Percentiles rank a stretch among this genome's conserved stretches.
Conservation (phyloP, 2,329 filamentous ascomycete genomes). For the Ceratocystis lukuohia region DNA sequence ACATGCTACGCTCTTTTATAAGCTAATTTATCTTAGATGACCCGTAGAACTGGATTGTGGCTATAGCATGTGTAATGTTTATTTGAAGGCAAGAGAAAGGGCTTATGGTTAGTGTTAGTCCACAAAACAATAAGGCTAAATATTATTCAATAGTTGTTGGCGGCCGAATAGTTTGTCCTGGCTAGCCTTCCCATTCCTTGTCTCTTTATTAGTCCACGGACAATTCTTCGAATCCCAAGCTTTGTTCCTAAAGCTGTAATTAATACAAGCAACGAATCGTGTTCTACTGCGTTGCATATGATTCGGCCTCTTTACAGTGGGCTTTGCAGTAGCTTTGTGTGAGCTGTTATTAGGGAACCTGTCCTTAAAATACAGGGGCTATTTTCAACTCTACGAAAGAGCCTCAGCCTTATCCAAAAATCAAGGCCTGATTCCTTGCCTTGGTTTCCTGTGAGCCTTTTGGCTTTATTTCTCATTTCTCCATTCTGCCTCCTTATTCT, state of each 20-base stretch:
- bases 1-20: neutral
- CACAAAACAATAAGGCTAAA: too few relatives aligned
- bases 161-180: too few relatives aligned
- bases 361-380: constrained; percentile 4
- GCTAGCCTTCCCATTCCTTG: too few relatives aligned
- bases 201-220: too few relatives aligned
- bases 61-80: too few relatives aligned
- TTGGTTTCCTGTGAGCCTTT: neutral
- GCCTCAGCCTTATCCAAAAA: constrained; percentile 1
- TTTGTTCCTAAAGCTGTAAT: neutral
- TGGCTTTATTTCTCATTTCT: neutral
- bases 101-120: too few relatives aligned
- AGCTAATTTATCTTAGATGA: neutral
- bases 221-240: neutral
- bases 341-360: neutral
- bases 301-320: neutral
- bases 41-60: too few relatives aligned
- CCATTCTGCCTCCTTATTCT: neutral
- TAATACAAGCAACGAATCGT: neutral
- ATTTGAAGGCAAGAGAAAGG: too few relatives aligned
- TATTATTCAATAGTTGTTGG: too few relatives aligned
- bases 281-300: neutral
- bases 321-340: neutral
- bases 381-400: neutral
- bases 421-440: neutral